phyloP scores from a whole-genome alignment of 2,329 filamentous ascomycete genomes.

The Hawksworthiomyces lignivorus region DNA sequence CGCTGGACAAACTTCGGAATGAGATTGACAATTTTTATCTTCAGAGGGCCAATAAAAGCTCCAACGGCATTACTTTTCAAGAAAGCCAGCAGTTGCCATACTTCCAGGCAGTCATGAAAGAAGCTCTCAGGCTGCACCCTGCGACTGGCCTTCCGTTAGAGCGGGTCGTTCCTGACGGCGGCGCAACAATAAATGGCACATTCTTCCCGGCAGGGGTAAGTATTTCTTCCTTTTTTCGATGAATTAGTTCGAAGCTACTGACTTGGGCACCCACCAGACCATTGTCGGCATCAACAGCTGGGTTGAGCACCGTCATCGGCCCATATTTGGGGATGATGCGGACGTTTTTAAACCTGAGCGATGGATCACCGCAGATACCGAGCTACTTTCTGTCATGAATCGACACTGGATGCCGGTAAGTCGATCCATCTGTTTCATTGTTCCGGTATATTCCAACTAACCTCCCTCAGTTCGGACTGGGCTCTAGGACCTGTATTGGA shows the following conservation, averaged over 20 bases:
- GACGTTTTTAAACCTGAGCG: background rate
- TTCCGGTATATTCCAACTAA: no score
- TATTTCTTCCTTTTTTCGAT: background rate
- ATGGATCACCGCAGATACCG: background rate
- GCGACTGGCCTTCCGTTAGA: background rate
- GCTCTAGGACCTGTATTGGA: background rate
- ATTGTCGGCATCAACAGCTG: background rate
- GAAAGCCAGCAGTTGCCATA: background rate
- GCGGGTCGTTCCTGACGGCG: background rate
- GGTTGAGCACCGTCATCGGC: background rate
- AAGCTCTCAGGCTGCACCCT: background rate
- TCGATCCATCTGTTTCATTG: background rate
- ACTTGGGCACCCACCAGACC: background rate
- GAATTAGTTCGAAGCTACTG: background rate
- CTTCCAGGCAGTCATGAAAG: background rate
- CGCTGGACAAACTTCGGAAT: background rate
- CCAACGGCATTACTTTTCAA: background rate
- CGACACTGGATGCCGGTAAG: background rate
- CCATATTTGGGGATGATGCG: background rate
- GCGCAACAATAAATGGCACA: background rate
- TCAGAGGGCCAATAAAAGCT: background rate
- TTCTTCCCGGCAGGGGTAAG: background rate
- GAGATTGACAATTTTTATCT: background rate
- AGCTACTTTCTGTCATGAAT: background rate
- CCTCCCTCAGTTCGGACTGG: background rate